Evolutionary conservation across 2,329 filamentous ascomycete species (phyloP), one percentile per base, ranked within the genome.

Genomic region (Tolypocladium inflatum): DNA sequence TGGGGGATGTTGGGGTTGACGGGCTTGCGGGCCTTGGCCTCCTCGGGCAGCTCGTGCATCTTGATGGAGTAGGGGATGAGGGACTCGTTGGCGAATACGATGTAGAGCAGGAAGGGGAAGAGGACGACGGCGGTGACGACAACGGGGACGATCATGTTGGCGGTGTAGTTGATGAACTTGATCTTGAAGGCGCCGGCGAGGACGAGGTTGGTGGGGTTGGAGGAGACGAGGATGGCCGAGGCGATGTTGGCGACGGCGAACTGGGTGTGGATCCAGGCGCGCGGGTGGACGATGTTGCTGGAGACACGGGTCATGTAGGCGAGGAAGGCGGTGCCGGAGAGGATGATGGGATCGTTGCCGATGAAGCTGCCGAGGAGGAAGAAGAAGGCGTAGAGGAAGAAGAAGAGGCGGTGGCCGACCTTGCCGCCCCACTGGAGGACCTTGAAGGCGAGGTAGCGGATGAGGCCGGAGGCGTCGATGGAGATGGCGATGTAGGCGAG

Each of bases 221-320:
- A 90, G 0, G 88, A 90, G 11, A 91, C 88, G 15, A 91, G 75
- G 30, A 90, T 88, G 0, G 88, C 87, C 0, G 88, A 90, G 2
- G 84, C 84, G 54, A 90, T 87, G 61, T 90, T 90, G 55, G 87
- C 87, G 1, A 89, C 70, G 19, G 87, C 81, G 58, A 90, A 90
- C 59, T 91, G 88, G 2, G 81, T 82, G 63, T 84, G 80, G 26
- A 90, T 89, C 87, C 88, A 90, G 0, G 88, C 88, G 64, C 84
- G 76, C 0, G 88, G 87, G 58, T 88, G 82, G 13, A 80, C 73
- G 59, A 91, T 90, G 62, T 90, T 90, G 70, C 81, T 85, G 0
- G 87, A 89, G 0, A 89, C 86, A 8, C 86, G 78, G 0, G 87
- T 90, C 86, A 91, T 89, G 70, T 91, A 91, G 3, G 87, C 85